Evolutionary conservation across 192 early-diverging fungal species (phyloP).

Genomic region (Podochytrium sp.): DNA sequence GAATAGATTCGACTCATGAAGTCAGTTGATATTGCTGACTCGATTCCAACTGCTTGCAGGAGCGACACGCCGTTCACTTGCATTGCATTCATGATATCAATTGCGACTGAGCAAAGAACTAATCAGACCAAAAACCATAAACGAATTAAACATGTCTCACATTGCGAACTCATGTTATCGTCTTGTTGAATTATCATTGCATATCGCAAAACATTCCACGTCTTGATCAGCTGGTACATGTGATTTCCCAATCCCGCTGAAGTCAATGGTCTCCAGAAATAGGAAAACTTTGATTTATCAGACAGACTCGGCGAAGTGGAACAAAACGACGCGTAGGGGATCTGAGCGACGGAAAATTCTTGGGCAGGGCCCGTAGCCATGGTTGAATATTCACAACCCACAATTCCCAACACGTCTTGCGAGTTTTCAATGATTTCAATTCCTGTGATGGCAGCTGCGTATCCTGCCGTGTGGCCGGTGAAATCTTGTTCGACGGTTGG

Average conservation of each 20-base stretch:
- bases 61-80: too few relatives aligned
- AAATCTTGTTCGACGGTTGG: background rate
- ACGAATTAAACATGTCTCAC: too few relatives aligned
- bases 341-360: background rate
- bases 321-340: background rate
- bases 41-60: background rate
- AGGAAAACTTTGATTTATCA: background rate
- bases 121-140: too few relatives aligned
- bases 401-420: background rate
- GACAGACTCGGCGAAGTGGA: background rate
- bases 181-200: conserved; percentile 6
- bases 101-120: background rate
- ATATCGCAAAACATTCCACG: background rate
- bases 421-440: background rate
- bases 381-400: background rate
- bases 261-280: background rate
- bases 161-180: background rate
- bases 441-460: background rate
- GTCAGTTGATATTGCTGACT: background rate
- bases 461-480: background rate
- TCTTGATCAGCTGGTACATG: background rate
- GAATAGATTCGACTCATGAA: background rate
- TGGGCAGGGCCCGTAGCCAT: background rate
- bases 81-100: background rate
- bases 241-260: background rate